Evolutionary conservation across 2,329 filamentous ascomycete genomes (phyloP).

Genomic region (Fonsecaea nubica): DNA sequence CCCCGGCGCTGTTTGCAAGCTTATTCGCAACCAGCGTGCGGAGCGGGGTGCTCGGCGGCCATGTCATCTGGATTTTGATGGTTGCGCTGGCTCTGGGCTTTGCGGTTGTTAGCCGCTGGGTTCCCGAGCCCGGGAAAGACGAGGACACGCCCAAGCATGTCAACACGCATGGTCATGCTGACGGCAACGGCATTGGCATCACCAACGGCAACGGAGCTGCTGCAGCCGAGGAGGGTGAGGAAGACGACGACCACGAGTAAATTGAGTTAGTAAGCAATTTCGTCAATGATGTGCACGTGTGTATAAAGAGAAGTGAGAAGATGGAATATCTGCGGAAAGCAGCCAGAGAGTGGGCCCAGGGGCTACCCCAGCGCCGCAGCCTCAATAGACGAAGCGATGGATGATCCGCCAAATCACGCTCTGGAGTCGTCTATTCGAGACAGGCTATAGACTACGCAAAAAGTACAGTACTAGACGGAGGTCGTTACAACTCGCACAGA

Average conservation of each 20-base stretch:
- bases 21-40: conserved; percentile 72
- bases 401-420: not conserved
- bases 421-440: not conserved
- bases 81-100: conserved; percentile 48
- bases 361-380: not conserved
- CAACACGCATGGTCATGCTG: not conserved
- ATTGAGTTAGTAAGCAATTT: no score
- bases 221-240: no score
- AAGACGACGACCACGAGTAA: no score
- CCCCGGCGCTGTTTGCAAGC: conserved; percentile 69
- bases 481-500: not conserved
- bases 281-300: not conserved
- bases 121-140: conserved; percentile 21
- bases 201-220: not conserved
- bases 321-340: not conserved
- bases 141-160: not conserved
- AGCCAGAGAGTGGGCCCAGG: not conserved
- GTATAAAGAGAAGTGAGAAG: not conserved
- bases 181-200: not conserved
- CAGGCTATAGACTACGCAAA: not conserved
- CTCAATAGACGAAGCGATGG: no score
- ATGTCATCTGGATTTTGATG: conserved; percentile 70
- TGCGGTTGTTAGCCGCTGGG: conserved; percentile 40
- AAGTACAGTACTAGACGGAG: not conserved
- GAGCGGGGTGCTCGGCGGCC: conserved; percentile 66